A percentile compares a stretch with the other conserved stretches of the same genome.
These are phyloP conservation scores for Calonectria pauciramosa DNA, from an alignment of 2,329 filamentous ascomycete species.

Conservation along the genomic window DNA sequence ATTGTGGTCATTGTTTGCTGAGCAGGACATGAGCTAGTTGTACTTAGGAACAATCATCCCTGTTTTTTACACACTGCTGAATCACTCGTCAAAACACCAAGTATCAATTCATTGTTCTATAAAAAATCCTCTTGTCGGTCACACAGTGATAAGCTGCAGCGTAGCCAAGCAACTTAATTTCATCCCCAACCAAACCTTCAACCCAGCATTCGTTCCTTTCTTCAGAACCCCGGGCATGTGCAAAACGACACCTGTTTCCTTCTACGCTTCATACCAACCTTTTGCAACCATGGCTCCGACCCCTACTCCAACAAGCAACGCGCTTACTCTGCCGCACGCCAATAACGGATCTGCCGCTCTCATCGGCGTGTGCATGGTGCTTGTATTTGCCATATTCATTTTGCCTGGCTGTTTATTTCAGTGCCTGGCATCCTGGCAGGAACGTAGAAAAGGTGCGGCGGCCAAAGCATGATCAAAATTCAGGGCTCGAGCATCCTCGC, in stretches of 20 bases:
- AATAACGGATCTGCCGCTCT: constrained; percentile 9
- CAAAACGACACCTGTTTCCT: neutral
- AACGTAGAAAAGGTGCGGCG: constrained; percentile 4
- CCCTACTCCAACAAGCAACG: neutral
- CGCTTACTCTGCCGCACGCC: neutral
- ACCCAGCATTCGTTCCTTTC: neutral
- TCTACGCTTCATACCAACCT: neutral
- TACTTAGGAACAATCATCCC: neutral
- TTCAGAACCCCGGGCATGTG: no score
- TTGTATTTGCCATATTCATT: constrained; percentile 25
- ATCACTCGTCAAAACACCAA: neutral
- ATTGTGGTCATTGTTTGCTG: neutral
- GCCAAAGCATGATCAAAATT: neutral
- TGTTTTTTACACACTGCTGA: neutral
- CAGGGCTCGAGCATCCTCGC: neutral
- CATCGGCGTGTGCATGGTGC: constrained; percentile 3
- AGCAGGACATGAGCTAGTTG: no score
- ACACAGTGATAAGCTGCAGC: neutral
- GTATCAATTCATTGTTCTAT: neutral
- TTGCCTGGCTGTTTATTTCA: constrained; percentile 26
- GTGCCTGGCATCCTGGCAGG: constrained; percentile 16
- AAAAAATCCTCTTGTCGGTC: neutral
- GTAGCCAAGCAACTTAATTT: neutral
- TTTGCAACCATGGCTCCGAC: neutral
- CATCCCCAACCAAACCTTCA: neutral